Base-by-base conservation (phyloP, 306 rosid species). In the Adenanthera pavonina region DNA sequence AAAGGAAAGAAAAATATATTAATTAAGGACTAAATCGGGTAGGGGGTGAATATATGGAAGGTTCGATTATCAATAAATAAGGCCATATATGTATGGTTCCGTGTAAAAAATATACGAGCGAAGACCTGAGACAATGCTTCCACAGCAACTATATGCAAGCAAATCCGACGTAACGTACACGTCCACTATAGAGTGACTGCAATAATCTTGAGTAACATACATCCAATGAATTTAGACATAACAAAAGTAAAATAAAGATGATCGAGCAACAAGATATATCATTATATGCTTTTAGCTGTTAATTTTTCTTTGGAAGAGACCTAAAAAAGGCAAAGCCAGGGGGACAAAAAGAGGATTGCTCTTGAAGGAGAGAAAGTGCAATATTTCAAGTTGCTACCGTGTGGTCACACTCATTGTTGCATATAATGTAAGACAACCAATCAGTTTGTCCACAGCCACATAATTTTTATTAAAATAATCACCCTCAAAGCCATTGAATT, bases 361-460 rank as follows among this genome's bases (percentile, higher is more conserved):
- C 30, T 84, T 85, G 90, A 89, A 86, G 90, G 81, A 82, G 81
- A 82, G 89, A 87, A 84, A 73, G 83, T 77, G 84, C 77, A 78
- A 85, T 77, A 51, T 84, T 79, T 78, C 69, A 89, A 82, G 79
- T 83, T 77, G 87, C 84, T 88, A 83, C 9, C 84, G 92, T 87
- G 88, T 86, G 78, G 92, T 89, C 93, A 91, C 91, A 86, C 85
- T 90, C 91, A 84, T 65, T 81, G 90, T 81, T 87, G 90, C 92
- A 88, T 87, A 59, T 87, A 90, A 87, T 90, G 92, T 89, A 91
- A 88, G 89, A 85, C 90, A 89, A 83, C 90, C 92, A 81, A 84
- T 89, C 90, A 89, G 79, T 81, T 88, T 88, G 88, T 84, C 89
- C 84, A 85, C 61, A 78, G 67, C 86, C 88, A 85, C 74, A 78